Base-by-base conservation (phyloP, 768 basidiomycete species). In the Xerocomellus dryophilus region DNA sequence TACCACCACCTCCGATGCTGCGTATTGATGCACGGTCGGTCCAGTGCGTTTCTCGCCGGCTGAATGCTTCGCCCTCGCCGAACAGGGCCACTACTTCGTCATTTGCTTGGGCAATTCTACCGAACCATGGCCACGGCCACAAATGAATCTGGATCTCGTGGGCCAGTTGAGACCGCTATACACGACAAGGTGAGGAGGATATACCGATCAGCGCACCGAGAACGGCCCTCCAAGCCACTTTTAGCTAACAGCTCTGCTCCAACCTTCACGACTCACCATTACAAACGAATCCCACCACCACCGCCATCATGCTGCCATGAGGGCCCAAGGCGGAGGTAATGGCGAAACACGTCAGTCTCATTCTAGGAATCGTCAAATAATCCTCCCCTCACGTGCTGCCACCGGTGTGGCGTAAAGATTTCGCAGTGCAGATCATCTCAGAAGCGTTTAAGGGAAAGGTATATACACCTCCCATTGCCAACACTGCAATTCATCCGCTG, bases 281-380 rank as follows among this genome's bases (percentile, higher is more conserved):
- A 78, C 78, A 34, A 93, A 93, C 71, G 87, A 93, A 64, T 93
- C 91, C 48, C 85, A 83, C 81, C 78, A 88, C 73, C 91, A 93
- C 71, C 81, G 87, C 64, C 87, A 93, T 74, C 91, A 93, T 73
- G 79, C 80, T 51, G 77, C 91, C 43, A 93, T 93, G 91, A 80
- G 80, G 66, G 84, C 77, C 41, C 76, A 82, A 69, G 81, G 78
- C 51, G 83, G 81, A 59, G 81, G 79, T 41, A 83, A 77, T 64
- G 85, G 84, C 53, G 91, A 93, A 78, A 89, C 92, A 44, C 91
- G 91, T 93, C 78, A 62, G 87, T 81, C 53, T 60, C 57, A 45
- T 55, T 62, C 60, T 43, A 40, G 51, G 36, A 39, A 42, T 53
- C 45, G 25, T 46, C 50, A 50, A 54, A 51, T 53, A 47, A 64